Conservation (phyloP, 805 yeast species). For the Starmerella sirachaensis region DNA sequence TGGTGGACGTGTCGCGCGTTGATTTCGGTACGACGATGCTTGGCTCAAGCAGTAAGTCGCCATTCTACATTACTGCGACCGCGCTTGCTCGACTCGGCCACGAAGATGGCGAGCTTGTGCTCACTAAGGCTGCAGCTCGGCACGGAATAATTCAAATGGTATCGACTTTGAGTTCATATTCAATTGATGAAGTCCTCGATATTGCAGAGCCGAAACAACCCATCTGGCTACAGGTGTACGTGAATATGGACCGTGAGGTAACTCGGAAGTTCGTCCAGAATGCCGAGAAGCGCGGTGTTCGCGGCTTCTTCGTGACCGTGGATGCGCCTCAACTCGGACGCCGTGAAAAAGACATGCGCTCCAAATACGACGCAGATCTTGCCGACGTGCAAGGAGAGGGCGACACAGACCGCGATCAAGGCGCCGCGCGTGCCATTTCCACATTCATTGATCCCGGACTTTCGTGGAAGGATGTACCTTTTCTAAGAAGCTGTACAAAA, state of each 20-base stretch:
- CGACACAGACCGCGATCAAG: conserved; percentile 49
- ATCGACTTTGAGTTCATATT: conserved; percentile 80
- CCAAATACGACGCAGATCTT: conserved; percentile 45
- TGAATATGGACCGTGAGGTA: conserved; percentile 60
- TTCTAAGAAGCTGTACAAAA: conserved; percentile 5
- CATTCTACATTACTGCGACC: conserved; percentile 84
- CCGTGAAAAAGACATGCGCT: conserved; percentile 75
- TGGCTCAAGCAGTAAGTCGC: conserved; percentile 57
- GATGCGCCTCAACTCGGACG: conserved; percentile 90
- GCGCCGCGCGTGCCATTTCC: conserved; percentile 81
- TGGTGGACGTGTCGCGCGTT: conserved; percentile 68
- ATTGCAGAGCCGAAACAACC: conserved; percentile 55
- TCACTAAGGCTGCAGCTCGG: conserved; percentile 70
- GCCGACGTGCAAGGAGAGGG: conserved; percentile 36
- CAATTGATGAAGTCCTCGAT: conserved; percentile 73
- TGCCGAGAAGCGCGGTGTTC: conserved; percentile 63
- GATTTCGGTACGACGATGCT: conserved; percentile 63
- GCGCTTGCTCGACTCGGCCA: conserved; percentile 88
- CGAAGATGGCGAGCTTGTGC: conserved; percentile 80
- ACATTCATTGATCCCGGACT: conserved; percentile 62
- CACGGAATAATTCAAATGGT: conserved; percentile 77
- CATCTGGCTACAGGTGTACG: conserved; percentile 84
- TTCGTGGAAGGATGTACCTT: conserved; percentile 4
- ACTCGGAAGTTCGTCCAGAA: conserved; percentile 51
- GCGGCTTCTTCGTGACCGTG: conserved; percentile 66